A percentile compares a stretch with the other conserved stretches of the same genome.
Conservation (phyloP, 192 early-diverging fungal species). For the Rhizoclosmatium sp. region DNA sequence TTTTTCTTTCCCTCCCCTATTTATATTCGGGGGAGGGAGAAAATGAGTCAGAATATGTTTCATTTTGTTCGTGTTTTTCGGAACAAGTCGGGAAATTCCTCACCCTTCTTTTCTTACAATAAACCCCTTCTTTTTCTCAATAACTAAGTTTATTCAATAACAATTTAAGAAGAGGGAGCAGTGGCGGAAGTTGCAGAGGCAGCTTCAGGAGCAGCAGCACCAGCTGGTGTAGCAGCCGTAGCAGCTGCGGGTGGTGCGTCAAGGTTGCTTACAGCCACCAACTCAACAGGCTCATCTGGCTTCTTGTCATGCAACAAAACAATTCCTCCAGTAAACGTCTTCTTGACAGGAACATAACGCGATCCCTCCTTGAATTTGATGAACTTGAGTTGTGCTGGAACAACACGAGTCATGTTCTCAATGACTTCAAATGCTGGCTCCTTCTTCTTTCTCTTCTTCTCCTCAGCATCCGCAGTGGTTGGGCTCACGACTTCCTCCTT, state of each 20-base stretch:
- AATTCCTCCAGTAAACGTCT: slow-evolving; percentile 78
- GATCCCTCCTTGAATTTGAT: slow-evolving; percentile 85
- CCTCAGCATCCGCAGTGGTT: slow-evolving; percentile 42
- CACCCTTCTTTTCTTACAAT: not conserved
- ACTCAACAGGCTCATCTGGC: slow-evolving; percentile 80
- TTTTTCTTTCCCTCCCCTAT: too few relatives aligned
- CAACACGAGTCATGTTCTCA: slow-evolving; percentile 86
- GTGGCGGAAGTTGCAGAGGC: not conserved
- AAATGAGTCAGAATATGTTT: too few relatives aligned
- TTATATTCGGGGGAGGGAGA: too few relatives aligned
- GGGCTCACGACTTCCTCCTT: slow-evolving; percentile 50
- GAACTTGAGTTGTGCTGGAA: slow-evolving; percentile 86
- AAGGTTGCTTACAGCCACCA: slow-evolving; percentile 62
- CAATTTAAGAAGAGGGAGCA: not conserved
- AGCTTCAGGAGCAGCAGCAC: slow-evolving; percentile 5
- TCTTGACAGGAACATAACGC: slow-evolving; percentile 91
- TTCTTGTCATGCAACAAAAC: slow-evolving; percentile 81
- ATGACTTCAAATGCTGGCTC: slow-evolving; percentile 79
- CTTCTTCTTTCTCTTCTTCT: slow-evolving; percentile 75
- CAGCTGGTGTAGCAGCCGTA: not conserved
- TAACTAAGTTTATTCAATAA: not conserved
- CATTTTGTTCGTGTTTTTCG: too few relatives aligned
- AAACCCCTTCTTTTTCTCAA: not conserved
- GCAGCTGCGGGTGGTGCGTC: slow-evolving; percentile 13
- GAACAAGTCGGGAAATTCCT: too few relatives aligned